Conservation (phyloP, 352 stramenopile species). For the Phytophthora lateralis region DNA sequence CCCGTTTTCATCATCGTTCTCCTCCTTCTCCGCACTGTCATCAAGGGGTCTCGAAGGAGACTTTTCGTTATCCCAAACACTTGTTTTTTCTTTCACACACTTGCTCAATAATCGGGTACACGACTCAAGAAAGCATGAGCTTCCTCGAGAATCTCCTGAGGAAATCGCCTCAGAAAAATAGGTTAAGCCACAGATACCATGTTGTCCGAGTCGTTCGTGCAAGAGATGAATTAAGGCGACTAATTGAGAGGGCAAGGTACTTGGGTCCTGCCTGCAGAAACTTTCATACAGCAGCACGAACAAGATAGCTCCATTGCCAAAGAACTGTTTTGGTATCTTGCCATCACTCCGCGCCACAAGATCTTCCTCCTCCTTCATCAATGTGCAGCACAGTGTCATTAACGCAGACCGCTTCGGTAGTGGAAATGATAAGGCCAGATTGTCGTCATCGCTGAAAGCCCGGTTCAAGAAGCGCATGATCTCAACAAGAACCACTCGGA, state of each 20-base stretch:
- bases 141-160: slow-evolving; percentile 9
- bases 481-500: slow-evolving; percentile 48
- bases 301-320: slow-evolving; percentile 56
- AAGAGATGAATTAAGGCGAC: slow-evolving; percentile 44
- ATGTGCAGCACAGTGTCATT: slow-evolving; percentile 49
- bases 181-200: slow-evolving; percentile 50
- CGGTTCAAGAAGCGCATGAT: slow-evolving; percentile 49
- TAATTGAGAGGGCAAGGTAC: slow-evolving; percentile 13
- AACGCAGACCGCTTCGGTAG: slow-evolving; percentile 36
- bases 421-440: slow-evolving; percentile 18
- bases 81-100: slow-evolving; percentile 25
- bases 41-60: slow-evolving; percentile 1
- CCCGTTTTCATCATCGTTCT: slow-evolving; percentile 21
- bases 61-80: slow-evolving; percentile 11
- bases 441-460: slow-evolving; percentile 11
- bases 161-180: slow-evolving; percentile 32
- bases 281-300: slow-evolving; percentile 53
- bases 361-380: slow-evolving; percentile 81
- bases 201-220: slow-evolving; percentile 47
- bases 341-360: slow-evolving; percentile 45
- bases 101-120: slow-evolving; percentile 43
- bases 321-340: slow-evolving; percentile 49
- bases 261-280: slow-evolving; percentile 4
- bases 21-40: slow-evolving; percentile 5
- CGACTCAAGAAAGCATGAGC: slow-evolving; percentile 50